phyloP scores from a whole-genome alignment of 495 filamentous ascomycete genomes.

The Xylaria venustula region DNA sequence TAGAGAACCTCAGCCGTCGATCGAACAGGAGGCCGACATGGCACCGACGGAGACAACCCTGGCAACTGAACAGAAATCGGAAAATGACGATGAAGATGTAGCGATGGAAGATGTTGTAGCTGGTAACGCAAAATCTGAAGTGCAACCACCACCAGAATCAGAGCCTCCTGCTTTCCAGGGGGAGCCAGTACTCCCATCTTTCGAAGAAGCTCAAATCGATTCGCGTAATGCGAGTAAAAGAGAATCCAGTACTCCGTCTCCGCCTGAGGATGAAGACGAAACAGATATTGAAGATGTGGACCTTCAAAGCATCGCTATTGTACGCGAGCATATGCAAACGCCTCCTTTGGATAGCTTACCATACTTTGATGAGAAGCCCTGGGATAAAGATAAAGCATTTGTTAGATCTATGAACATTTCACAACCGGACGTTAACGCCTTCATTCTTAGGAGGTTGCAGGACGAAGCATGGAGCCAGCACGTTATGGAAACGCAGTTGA shows the following conservation, averaged over 20 bases:
- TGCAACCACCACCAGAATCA: conserved; percentile 6
- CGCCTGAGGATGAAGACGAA: conserved; percentile 47
- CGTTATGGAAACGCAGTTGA: conserved; percentile 28
- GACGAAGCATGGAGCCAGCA: conserved; percentile 21
- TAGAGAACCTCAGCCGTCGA: conserved; percentile 24
- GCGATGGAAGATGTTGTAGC: conserved; percentile 42
- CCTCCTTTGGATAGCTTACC: conserved; percentile 50
- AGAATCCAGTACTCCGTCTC: conserved; percentile 28
- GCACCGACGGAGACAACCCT: conserved; percentile 11
- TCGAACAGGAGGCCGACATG: conserved; percentile 28
- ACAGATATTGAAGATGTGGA: conserved; percentile 62
- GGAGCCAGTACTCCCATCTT: conserved; percentile 17
- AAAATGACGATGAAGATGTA: conserved; percentile 26
- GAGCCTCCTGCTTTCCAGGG: conserved; percentile 11
- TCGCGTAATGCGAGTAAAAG: conserved; percentile 28
- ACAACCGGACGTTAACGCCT: conserved; percentile 30
- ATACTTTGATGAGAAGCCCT: conserved; percentile 38
- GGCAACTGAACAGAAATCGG: conserved; percentile 17
- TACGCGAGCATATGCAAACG: conserved; percentile 46
- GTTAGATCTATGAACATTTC: conserved; percentile 26
- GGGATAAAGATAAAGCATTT: conserved; percentile 40
- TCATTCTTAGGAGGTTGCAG: conserved; percentile 30
- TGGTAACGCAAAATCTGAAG: conserved; percentile 37
- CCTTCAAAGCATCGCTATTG: conserved; percentile 49
- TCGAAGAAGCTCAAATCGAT: conserved; percentile 21